Evolutionary conservation across 257 asterid species (phyloP), one percentile per base, ranked within the genome.

Genomic region (Solanum etuberosum): DNA sequence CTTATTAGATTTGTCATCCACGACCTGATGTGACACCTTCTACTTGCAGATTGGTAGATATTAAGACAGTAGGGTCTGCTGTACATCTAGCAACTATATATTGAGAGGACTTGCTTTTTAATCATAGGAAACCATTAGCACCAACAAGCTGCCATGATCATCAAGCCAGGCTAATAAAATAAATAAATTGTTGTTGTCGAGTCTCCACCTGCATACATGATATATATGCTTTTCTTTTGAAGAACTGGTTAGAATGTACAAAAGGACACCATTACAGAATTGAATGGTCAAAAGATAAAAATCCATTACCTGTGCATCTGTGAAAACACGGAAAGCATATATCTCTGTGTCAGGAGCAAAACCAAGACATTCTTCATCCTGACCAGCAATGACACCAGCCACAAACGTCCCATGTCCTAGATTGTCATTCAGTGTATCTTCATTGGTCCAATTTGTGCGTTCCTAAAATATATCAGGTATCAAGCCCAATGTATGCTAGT

Each of bases 391-490:
- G 86, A 97, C 98, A 83, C 99, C 99, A 86, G 99, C 99, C 86
- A 97, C 99, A 91, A 97, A 97, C 85, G 99, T 97, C 86, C 99
- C 99, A 90, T 97, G 99, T 63, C 99, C 99, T 88, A 97, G 99
- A 95, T 95, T 96, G 93, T 97, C 99, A 87, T 96, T 97, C 83
- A 97, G 90, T 34, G 99, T 96, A 91, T 96, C 95, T 89, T 97
- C 99, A 87, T 95, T 93, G 90, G 99, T 96, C 99, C 99, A 97
- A 90, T 97, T 97, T 43, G 99, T 97, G 85, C 99, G 98, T 91
- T 97, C 99, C 98, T 96, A 92, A 86, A 87, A 90, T 80, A 42
- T 42, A 40, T 25, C 63, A 78, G 27, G 85, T 46, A 80, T 80
- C 85, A 80, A 80, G 29, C 18, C 67, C 67, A 80, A 27, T 10